Conservation (phyloP, 257 asterid genomes). For the Thymus mandschuricus region DNA sequence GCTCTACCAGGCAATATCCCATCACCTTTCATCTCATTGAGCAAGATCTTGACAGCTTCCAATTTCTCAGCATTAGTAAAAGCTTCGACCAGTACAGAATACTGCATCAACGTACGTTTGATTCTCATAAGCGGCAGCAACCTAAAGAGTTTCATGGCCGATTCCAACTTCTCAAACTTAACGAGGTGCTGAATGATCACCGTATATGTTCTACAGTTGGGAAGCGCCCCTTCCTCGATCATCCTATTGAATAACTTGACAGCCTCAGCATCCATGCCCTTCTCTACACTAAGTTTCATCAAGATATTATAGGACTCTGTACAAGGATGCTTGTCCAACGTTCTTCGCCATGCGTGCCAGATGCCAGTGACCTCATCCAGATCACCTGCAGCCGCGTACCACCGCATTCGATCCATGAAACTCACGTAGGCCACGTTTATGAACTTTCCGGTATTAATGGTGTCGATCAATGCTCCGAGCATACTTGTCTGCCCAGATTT, state of each 20-base stretch:
- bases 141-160: conserved; percentile 67
- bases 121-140: conserved; percentile 75
- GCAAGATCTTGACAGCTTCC: conserved; percentile 61
- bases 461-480: conserved; percentile 65
- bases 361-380: conserved; percentile 56
- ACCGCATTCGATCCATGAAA: conserved; percentile 82
- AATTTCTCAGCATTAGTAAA: conserved; percentile 46
- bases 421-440: conserved; percentile 62
- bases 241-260: conserved; percentile 57
- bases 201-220: conserved; percentile 80
- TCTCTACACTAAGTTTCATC: conserved; percentile 68
- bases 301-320: conserved; percentile 81
- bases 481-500: conserved; percentile 62
- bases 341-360: conserved; percentile 83
- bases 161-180: conserved; percentile 49
- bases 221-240: conserved; percentile 88
- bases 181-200: conserved; percentile 80
- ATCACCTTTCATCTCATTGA: conserved; percentile 78
- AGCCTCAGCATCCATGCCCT: conserved; percentile 68
- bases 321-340: conserved; percentile 64
- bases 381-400: conserved; percentile 78
- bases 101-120: conserved; percentile 74
- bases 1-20: conserved; percentile 89
- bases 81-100: conserved; percentile 66
- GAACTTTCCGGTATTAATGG: conserved; percentile 73